These are phyloP conservation scores for Acacia melanoxylon DNA, from an alignment of 306 rosid genomes.

Conservation along the genomic window DNA sequence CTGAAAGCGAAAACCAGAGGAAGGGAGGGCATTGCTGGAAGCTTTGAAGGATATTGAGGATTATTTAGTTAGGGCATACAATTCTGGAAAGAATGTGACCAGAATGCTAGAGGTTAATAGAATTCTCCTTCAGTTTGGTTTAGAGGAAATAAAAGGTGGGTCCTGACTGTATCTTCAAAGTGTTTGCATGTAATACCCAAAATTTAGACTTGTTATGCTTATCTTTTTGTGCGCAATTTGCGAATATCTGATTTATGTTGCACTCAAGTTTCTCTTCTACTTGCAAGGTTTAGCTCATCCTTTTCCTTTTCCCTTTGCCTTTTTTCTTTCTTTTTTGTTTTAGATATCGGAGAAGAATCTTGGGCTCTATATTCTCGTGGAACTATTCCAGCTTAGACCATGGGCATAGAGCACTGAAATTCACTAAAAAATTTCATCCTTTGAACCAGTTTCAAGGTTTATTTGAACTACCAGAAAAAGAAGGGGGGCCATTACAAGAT, in stretches of 20 bases:
- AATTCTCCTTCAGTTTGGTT: conserved; percentile 72
- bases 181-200: not conserved
- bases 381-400: not conserved
- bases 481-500: not conserved
- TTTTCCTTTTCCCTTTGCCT: no score
- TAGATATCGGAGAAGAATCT: not conserved
- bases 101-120: conserved; percentile 92
- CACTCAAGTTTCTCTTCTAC: conserved; percentile 5
- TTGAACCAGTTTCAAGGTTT: not conserved
- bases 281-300: conserved; percentile 20
- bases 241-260: conserved; percentile 9
- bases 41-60: conserved; percentile 84
- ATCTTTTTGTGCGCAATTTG: not conserved
- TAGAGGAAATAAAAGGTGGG: conserved; percentile 91
- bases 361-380: not conserved
- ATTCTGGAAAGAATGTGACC: conserved; percentile 77
- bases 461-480: not conserved
- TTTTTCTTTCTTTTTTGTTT: no score
- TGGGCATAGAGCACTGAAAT: not conserved
- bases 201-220: not conserved
- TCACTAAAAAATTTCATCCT: not conserved
- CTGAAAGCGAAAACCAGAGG: no score
- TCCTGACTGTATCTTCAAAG: conserved; percentile 22
- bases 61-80: conserved; percentile 68
- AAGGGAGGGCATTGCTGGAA: conserved; percentile 89